Percentiles rank a stretch among this genome's conserved stretches.
Evolutionary conservation across 1,139 yeast species (phyloP).

Genomic region (Yamadazyma aaseri): DNA sequence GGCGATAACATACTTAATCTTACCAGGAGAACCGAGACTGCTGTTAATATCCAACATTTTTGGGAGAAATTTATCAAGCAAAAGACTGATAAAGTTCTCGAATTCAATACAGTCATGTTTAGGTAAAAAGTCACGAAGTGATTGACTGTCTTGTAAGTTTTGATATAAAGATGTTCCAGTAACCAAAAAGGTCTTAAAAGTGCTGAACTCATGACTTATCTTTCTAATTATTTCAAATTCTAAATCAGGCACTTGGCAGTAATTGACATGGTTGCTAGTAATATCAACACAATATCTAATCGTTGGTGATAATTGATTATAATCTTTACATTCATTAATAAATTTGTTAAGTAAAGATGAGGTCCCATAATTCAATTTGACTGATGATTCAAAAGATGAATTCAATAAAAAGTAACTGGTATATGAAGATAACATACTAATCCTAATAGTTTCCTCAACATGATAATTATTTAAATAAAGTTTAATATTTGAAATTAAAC

Average conservation of each 20-base stretch:
- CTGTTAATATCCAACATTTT: conserved; percentile 25
- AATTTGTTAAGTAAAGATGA: conserved; percentile 31
- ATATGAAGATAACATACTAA: conserved; percentile 40
- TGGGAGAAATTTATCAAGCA: conserved; percentile 29
- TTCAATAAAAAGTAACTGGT: conserved; percentile 34
- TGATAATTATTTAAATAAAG: conserved; percentile 30
- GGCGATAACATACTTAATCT: conserved; percentile 17
- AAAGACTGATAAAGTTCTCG: conserved; percentile 28
- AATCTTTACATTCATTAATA: conserved; percentile 21
- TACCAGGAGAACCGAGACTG: conserved; percentile 19
- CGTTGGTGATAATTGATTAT: conserved; percentile 22
- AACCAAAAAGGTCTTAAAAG: conserved; percentile 23
- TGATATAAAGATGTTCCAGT: conserved; percentile 16
- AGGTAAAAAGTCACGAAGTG: conserved; percentile 16
- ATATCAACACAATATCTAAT: conserved; percentile 25
- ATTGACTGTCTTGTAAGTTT: conserved; percentile 13
- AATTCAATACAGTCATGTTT: conserved; percentile 26
- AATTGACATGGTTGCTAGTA: conserved; percentile 26
- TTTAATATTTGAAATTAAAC: conserved; percentile 32
- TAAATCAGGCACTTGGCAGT: conserved; percentile 35
- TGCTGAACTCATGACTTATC: conserved; percentile 16
- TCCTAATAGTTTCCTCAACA: conserved; percentile 37
- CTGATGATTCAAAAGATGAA: conserved; percentile 33
- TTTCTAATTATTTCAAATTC: conserved; percentile 25
- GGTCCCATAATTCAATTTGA: conserved; percentile 36